A percentile compares a stretch with the other conserved stretches of the same genome.
Conservation (phyloP, 1,284 basidiomycete genomes). For the Ustilago loliicola region DNA sequence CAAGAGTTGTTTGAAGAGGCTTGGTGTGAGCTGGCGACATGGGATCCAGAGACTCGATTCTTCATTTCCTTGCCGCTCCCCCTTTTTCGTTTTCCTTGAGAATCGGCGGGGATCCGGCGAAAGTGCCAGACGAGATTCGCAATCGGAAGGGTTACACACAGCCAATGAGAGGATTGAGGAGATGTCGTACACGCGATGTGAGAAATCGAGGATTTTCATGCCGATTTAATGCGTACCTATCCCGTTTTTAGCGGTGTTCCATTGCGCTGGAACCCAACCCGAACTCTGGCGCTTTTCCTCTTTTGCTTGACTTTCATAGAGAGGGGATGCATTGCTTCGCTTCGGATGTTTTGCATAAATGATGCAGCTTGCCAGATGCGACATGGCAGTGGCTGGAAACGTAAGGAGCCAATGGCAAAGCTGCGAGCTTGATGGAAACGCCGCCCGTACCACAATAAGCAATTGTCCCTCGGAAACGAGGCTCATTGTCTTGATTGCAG, state of each 20-base stretch:
- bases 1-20: too few species aligned
- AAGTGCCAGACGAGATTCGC: neutral
- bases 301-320: neutral
- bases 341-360: neutral
- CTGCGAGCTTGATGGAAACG: neutral
- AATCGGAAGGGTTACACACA: neutral
- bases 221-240: constrained; percentile 5
- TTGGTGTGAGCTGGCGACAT: neutral
- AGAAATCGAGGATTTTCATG: neutral
- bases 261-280: constrained; percentile 10
- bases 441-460: neutral
- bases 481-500: too few species aligned
- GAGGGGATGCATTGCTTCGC: neutral
- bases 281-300: neutral
- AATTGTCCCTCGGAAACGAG: too few species aligned
- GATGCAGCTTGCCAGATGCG: neutral
- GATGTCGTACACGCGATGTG: neutral
- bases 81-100: too few species aligned
- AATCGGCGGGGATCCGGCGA: neutral
- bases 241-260: constrained; percentile 3
- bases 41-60: neutral
- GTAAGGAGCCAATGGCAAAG: neutral
- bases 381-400: neutral
- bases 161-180: neutral
- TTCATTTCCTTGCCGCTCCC: too few species aligned